Evolutionary conservation across 345 rosid genomes (phyloP).

Genomic region (Rhodomyrtus tomentosa): DNA sequence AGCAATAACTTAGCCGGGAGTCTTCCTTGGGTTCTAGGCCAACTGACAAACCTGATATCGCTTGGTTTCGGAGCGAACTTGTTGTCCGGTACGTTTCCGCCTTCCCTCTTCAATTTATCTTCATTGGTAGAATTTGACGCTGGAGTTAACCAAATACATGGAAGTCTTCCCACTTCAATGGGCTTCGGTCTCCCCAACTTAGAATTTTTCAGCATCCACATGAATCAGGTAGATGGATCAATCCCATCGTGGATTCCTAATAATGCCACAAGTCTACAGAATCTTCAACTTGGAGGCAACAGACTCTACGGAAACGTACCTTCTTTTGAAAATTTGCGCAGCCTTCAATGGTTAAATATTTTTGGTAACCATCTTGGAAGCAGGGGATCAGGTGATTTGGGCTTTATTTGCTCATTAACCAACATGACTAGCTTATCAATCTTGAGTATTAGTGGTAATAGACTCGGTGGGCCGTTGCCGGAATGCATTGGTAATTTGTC

Average conservation of each 20-base stretch:
- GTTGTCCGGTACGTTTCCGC: conserved; percentile 7
- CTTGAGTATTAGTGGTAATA: accelerated
- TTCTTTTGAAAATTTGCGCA: neutral
- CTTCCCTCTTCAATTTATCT: conserved; percentile 17
- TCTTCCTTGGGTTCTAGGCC: conserved; percentile 7
- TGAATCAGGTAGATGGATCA: neutral
- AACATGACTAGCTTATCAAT: accelerated
- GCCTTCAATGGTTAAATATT: neutral
- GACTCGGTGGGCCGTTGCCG: neutral
- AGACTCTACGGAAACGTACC: neutral
- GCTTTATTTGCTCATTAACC: conserved; percentile 4
- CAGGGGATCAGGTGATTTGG: neutral
- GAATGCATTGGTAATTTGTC: neutral
- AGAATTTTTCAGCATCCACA: neutral
- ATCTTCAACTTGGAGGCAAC: neutral
- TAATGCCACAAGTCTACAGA: neutral
- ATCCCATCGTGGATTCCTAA: neutral
- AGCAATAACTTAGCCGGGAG: neutral
- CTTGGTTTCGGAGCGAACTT: neutral
- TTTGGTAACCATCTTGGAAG: neutral
- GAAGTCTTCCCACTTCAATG: conserved; percentile 10
- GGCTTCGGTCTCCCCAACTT: conserved; percentile 4
- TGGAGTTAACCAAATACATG: neutral
- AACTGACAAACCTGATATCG: neutral
- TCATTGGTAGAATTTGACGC: accelerated